Base-by-base conservation (phyloP, 129 eudicot genomes). In the Logfia minima region DNA sequence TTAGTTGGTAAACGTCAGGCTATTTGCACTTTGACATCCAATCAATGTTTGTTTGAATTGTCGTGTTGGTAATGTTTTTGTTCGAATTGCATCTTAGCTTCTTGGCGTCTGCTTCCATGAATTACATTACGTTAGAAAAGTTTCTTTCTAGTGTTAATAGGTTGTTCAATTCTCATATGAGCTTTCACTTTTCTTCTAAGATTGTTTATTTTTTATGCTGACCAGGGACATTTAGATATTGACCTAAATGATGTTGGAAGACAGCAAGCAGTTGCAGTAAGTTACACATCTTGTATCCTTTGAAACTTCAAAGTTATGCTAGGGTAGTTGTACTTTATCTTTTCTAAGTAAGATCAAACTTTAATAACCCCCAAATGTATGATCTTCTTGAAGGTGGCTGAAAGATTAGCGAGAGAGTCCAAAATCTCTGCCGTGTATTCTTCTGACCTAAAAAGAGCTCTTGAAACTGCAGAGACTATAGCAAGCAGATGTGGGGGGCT, bases 161-260 rank as follows among this genome's bases (percentile, higher is more conserved):
- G 3, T 52, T 35, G 67, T 48, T 64, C 66, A 62, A 26, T 14
- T 34, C 45, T 37, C 45, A 19, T 65, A 72, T 76, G 53, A 37
- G 31, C 66, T 52, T 60, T 71, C 31, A 48, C 70, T 34, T 34
- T 35, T 70, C 19, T 75, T 78, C 37, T 66, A 48, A 70, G 53
- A 48, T 65, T 19, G 4, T 79, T 71, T 37, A 43, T 67, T 59
- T 21, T 76, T 51, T 72, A 68, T 80, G 75, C 66, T 76, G 58
- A 24, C 59, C 85, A 93, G 98, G 98, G 98, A 59, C 98, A 93
- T 37, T 67, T 89, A 67, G 98, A 93, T 71, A 88, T 93, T 73
- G 90, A 93, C 59, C 82, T 93, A 39, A 93, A 93, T 84, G 98
- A 91, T 60, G 80, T 81, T 55, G 98, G 98, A 41, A 87, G 93